Conservation (phyloP, 2,329 filamentous ascomycete species). For the Aureobasidium sp. region DNA sequence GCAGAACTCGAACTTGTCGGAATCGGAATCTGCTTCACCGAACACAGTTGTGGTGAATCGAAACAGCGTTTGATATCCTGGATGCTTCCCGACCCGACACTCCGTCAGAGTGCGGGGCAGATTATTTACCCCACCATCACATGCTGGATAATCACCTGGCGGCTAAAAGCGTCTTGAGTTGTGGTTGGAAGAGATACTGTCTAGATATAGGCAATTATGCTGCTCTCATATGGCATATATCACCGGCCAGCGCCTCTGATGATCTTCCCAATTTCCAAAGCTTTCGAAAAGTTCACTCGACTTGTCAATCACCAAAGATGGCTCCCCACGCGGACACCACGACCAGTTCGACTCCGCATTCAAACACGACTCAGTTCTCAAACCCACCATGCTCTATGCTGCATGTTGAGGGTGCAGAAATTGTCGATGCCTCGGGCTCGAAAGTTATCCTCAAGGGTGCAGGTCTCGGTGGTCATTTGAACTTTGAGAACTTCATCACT, state of each 20-base stretch:
- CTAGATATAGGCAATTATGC: slow-evolving; percentile 11
- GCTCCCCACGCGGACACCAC: slow-evolving; percentile 1
- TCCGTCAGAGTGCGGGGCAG: background rate
- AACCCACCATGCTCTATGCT: slow-evolving; percentile 25
- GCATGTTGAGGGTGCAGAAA: slow-evolving; percentile 35
- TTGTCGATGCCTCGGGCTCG: slow-evolving; percentile 41
- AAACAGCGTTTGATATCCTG: background rate
- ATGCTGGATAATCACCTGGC: slow-evolving; percentile 8
- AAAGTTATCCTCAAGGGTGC: slow-evolving; percentile 42
- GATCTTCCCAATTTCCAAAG: background rate
- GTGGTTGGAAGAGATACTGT: background rate
- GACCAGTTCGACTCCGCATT: background rate
- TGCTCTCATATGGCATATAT: background rate
- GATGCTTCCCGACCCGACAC: background rate
- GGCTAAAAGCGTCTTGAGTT: slow-evolving; percentile 1
- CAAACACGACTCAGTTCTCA: background rate
- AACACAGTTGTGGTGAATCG: background rate
- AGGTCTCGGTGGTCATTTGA: slow-evolving; percentile 26
- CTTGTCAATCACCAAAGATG: background rate
- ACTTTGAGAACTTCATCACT: slow-evolving; percentile 55
- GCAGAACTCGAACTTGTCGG: background rate
- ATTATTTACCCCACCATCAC: background rate
- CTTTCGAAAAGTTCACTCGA: too few relatives aligned
- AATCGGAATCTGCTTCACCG: background rate
- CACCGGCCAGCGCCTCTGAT: background rate